Percentiles rank a stretch among this genome's conserved stretches.
Conservation (phyloP, 2,329 filamentous ascomycete genomes). For the Cadophora sp. region DNA sequence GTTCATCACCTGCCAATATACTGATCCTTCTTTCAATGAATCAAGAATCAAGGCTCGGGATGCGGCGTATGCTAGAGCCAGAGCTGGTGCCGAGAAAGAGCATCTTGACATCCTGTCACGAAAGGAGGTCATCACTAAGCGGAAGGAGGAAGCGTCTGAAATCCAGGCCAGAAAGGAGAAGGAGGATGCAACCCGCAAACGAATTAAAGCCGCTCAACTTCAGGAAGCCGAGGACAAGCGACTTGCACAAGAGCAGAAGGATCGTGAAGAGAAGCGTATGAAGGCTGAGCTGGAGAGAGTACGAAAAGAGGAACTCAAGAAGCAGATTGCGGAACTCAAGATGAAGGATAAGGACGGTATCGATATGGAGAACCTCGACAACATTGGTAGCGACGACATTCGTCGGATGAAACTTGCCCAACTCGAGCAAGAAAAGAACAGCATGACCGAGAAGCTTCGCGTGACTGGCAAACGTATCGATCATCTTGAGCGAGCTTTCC, state of each 20-base stretch:
- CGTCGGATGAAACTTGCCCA: conserved; percentile 95
- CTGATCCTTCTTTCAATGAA: conserved; percentile 89
- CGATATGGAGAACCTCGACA: conserved; percentile 81
- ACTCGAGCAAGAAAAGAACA: conserved; percentile 97
- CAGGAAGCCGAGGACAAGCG: conserved; percentile 90
- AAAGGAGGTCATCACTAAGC: conserved; percentile 92
- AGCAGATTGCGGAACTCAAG: conserved; percentile 90
- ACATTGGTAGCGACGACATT: conserved; percentile 87
- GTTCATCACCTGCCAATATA: conserved; percentile 93
- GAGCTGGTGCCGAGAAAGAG: conserved; percentile 90
- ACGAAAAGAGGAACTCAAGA: conserved; percentile 91
- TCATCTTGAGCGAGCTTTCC: conserved; percentile 95
- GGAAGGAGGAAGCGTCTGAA: conserved; percentile 94
- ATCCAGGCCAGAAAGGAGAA: conserved; percentile 87
- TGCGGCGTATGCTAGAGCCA: conserved; percentile 79
- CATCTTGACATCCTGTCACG: conserved; percentile 84
- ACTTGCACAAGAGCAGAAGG: conserved; percentile 88
- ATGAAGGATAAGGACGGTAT: conserved; percentile 79
- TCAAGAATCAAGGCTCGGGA: conserved; percentile 79
- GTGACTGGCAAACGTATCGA: conserved; percentile 95
- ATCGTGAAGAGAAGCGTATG: conserved; percentile 85
- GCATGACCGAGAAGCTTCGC: conserved; percentile 87
- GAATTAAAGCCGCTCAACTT: conserved; percentile 83
- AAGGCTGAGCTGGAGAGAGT: conserved; percentile 89
- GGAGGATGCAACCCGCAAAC: conserved; percentile 89